phyloP scores from a whole-genome alignment of 768 basidiomycete genomes.

The Infundibulicybe gibba region DNA sequence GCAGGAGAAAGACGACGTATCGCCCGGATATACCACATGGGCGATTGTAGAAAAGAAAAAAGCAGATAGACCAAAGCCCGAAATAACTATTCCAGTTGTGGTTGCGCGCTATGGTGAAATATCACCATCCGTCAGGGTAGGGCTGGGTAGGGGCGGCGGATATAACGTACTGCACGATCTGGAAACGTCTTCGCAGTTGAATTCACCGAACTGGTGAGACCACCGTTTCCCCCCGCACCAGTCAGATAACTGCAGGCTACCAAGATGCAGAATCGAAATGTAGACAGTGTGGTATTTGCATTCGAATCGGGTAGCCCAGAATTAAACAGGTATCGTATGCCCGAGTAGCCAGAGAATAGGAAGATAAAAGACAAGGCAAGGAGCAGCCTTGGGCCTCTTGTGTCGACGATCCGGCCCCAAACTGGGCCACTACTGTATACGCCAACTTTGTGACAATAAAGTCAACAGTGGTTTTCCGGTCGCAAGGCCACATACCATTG shows the following conservation, averaged over 20 bases:
- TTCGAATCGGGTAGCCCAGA: slow-evolving; percentile 34
- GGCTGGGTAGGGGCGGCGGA: background rate
- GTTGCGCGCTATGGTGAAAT: slow-evolving; percentile 57
- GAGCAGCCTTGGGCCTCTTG: slow-evolving; percentile 65
- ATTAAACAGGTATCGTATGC: slow-evolving; percentile 68
- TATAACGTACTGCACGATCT: slow-evolving; percentile 54
- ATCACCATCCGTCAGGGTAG: slow-evolving; percentile 1
- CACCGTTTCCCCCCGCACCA: slow-evolving; percentile 75
- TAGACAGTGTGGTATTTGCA: slow-evolving; percentile 29
- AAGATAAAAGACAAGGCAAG: slow-evolving; percentile 55
- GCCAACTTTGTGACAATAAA: slow-evolving; percentile 47
- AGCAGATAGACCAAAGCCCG: slow-evolving; percentile 88
- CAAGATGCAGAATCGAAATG: slow-evolving; percentile 44
- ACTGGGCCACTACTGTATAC: slow-evolving; percentile 74
- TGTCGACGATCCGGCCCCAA: slow-evolving; percentile 79
- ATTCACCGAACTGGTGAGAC: slow-evolving; percentile 69
- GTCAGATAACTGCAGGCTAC: slow-evolving; percentile 66
- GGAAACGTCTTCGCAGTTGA: slow-evolving; percentile 83
- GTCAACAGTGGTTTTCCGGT: background rate
- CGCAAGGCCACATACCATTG: slow-evolving; percentile 46
- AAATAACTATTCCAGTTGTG: slow-evolving; percentile 73
- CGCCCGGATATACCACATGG: slow-evolving; percentile 66
- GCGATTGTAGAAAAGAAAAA: slow-evolving; percentile 85
- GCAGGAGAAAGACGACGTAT: slow-evolving; percentile 69
- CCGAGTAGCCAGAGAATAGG: slow-evolving; percentile 69